Evolutionary conservation across 352 stramenopile species (phyloP), one percentile per base, ranked within the genome.

Genomic region (Globisporangium lucens): DNA sequence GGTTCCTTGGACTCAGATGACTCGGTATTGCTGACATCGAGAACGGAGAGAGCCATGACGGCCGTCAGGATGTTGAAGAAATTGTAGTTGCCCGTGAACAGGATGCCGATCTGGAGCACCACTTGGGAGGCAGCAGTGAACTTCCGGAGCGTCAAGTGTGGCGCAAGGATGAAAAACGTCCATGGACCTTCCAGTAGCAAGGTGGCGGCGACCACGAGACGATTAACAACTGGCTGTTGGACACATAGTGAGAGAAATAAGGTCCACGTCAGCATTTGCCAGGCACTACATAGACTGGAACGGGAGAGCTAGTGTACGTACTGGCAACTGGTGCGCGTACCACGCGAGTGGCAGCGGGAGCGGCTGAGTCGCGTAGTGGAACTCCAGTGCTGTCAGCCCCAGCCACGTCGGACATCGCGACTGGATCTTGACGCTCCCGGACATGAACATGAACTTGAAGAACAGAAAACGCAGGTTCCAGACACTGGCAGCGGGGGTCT

Each of bases 361-460:
- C 61, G 80, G 71, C 66, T 91, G 91, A 1, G 94, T 97, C 0
- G 87, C 91, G 74, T 94, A 98, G 69, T 98, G 93, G 71, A 93
- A 98, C 66, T 98, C 86, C 12, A 97, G 74, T 10, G 94, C 93
- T 15, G 91, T 96, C 22, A 98, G 80, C 47, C 80, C 80, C 3
- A 94, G 68, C 94, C 93, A 98, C 24, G 91, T 98, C 3, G 90
- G 90, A 63, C 92, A 98, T 29, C 75, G 61, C 0, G 93, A 90
- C 76, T 97, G 87, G 56, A 98, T 89, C 75, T 98, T 98, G 49
- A 98, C 91, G 8, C 86, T 78, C 3, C 90, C 90, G 7, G 78
- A 89, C 93, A 98, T 97, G 71, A 98, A 75, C 89, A 97, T 98
- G 61, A 98, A 89, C 76, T 98, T 98, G 81, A 97, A 97, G 35